Evolutionary conservation across 2,329 filamentous ascomycete genomes (phyloP).

Genomic region (Claviceps arundinis): DNA sequence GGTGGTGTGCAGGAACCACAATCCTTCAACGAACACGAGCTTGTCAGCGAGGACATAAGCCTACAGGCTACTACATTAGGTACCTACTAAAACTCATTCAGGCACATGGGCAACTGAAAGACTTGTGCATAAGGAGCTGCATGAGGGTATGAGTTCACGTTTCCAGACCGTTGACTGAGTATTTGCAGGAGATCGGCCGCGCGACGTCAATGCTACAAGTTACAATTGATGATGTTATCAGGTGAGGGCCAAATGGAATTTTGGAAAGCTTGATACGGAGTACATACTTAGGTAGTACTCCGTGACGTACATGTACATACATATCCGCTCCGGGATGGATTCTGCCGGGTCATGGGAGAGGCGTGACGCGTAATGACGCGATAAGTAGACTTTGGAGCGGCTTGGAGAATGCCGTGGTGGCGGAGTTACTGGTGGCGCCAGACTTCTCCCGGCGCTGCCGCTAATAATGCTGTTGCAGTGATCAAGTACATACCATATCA

Average conservation of each 20-base stretch:
- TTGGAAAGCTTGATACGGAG: too few species aligned
- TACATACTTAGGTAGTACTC: too few species aligned
- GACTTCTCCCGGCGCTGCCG: neutral
- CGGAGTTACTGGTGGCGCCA: neutral
- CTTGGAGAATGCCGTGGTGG: neutral
- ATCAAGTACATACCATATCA: neutral
- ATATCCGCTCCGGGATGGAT: neutral
- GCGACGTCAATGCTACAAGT: too few species aligned
- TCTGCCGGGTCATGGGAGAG: neutral
- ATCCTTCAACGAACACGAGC: conserved; percentile 14
- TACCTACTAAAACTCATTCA: too few species aligned
- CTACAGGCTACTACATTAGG: too few species aligned
- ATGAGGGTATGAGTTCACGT: too few species aligned
- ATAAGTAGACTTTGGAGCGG: neutral
- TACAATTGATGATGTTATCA: too few species aligned
- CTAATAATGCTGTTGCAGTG: neutral
- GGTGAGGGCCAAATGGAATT: too few species aligned
- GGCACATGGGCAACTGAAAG: too few species aligned
- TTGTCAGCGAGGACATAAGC: neutral
- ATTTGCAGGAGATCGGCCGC: too few species aligned
- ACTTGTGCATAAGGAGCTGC: too few species aligned
- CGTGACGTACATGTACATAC: neutral
- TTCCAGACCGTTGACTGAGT: too few species aligned
- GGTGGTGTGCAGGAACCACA: conserved; percentile 18
- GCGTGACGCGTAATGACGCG: neutral